phyloP scores from a whole-genome alignment of 192 early-diverging fungal species.

The Backusella australiensis region DNA sequence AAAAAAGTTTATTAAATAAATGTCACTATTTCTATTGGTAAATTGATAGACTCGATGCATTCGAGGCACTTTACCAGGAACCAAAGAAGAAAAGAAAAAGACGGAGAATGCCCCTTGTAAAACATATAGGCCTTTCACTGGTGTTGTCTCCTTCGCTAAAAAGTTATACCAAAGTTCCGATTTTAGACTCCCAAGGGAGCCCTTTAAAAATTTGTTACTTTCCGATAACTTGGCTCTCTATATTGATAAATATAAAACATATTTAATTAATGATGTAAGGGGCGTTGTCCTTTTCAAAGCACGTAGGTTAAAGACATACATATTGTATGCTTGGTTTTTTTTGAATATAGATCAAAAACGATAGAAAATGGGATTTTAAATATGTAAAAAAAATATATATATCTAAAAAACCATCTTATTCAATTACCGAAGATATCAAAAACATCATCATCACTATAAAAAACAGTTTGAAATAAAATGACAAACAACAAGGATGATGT shows the following conservation, averaged over 20 bases:
- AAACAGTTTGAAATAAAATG: background rate
- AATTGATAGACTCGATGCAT: background rate
- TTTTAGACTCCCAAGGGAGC: too few species aligned
- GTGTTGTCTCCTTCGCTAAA: too few species aligned
- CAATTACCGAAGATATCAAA: background rate
- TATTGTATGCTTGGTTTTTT: background rate
- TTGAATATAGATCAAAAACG: background rate
- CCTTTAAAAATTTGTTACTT: too few species aligned
- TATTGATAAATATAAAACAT: background rate
- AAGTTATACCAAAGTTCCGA: too few species aligned
- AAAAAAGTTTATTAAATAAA: background rate
- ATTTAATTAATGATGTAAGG: background rate
- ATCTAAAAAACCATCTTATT: background rate
- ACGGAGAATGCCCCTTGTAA: background rate
- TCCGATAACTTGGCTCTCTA: background rate
- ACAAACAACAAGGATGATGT: background rate
- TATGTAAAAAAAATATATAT: background rate
- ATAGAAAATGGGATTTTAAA: background rate
- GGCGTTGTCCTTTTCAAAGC: background rate
- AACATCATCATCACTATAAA: background rate
- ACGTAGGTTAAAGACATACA: background rate
- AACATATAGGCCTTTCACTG: too few species aligned
- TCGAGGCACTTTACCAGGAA: background rate
- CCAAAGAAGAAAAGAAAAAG: background rate
- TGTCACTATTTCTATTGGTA: background rate